Conservation (phyloP, 805 yeast species). For the Priceomyces haplophilus region DNA sequence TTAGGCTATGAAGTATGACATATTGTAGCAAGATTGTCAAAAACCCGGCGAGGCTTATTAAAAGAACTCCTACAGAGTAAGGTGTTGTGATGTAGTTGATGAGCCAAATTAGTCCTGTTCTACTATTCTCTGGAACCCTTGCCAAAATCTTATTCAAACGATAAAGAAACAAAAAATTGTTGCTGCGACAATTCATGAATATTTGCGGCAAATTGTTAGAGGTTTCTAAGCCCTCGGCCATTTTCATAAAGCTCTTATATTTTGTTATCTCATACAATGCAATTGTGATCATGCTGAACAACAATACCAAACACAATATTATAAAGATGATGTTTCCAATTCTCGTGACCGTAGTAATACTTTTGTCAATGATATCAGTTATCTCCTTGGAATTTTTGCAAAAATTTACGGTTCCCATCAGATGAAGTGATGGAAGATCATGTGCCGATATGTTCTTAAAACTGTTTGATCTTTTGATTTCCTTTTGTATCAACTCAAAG, state of each 20-base stretch:
- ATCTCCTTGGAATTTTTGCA: slow-evolving; percentile 40
- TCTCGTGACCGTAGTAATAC: slow-evolving; percentile 29
- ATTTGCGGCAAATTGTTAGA: slow-evolving; percentile 10
- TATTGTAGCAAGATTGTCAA: slow-evolving; percentile 53
- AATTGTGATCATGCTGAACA: slow-evolving; percentile 41
- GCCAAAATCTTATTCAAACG: slow-evolving; percentile 10
- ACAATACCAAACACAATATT: slow-evolving; percentile 27
- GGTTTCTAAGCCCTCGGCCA: slow-evolving; percentile 20
- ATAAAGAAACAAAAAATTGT: slow-evolving; percentile 8
- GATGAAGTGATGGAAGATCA: slow-evolving; percentile 5
- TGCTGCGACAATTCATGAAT: slow-evolving; percentile 13
- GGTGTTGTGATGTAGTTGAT: slow-evolving; percentile 51
- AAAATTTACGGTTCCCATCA: slow-evolving; percentile 19
- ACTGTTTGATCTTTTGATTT: slow-evolving; percentile 31
- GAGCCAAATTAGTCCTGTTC: slow-evolving; percentile 35
- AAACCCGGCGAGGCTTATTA: slow-evolving; percentile 58
- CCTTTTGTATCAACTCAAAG: slow-evolving; percentile 46
- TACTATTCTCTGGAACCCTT: slow-evolving; percentile 5
- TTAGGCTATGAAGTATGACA: slow-evolving; percentile 33
- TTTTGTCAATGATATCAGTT: slow-evolving; percentile 31
- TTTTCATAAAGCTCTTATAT: slow-evolving; percentile 46
- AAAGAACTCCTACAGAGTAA: slow-evolving; percentile 47
- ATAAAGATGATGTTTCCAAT: slow-evolving; percentile 38
- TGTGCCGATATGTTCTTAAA: slow-evolving; percentile 8
- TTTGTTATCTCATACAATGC: slow-evolving; percentile 42